phyloP scores from a whole-genome alignment of 495 filamentous ascomycete species.

The Articulospora tetracladia region DNA sequence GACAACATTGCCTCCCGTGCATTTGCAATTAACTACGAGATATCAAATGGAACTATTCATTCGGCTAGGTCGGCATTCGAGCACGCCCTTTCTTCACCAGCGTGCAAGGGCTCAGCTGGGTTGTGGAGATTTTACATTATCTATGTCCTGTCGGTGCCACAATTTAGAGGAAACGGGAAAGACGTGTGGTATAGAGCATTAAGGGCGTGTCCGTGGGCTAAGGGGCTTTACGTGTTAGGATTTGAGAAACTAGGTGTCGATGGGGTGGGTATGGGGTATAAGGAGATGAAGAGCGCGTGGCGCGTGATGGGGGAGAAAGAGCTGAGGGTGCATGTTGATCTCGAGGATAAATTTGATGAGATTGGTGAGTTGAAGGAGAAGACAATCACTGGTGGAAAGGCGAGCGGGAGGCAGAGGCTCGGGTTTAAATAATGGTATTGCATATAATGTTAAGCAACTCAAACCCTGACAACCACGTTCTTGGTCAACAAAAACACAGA shows the following conservation, averaged over 20 bases:
- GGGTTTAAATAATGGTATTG: neutral
- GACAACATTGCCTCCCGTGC: constrained; percentile 52
- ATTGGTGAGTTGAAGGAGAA: constrained; percentile 10
- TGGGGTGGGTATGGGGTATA: neutral
- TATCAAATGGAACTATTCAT: constrained; percentile 53
- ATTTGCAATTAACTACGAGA: constrained; percentile 66
- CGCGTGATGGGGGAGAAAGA: constrained; percentile 27
- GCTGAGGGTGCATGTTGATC: constrained; percentile 26
- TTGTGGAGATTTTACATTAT: constrained; percentile 68
- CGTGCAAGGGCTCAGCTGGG: constrained; percentile 32
- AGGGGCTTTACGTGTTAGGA: constrained; percentile 60
- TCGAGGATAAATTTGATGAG: constrained; percentile 25
- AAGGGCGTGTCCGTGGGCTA: constrained; percentile 70
- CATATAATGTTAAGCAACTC: no score
- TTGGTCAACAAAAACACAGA: no score
- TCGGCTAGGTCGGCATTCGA: constrained; percentile 68
- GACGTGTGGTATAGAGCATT: constrained; percentile 69
- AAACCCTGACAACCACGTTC: no score
- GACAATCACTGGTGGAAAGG: neutral
- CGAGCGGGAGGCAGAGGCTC: neutral
- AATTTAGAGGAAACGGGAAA: constrained; percentile 34
- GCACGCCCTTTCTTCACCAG: constrained; percentile 50
- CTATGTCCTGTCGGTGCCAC: constrained; percentile 31
- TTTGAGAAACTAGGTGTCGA: constrained; percentile 34
- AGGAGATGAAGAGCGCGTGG: constrained; percentile 20